A percentile compares a stretch with the other conserved stretches of the same genome.
These are phyloP conservation scores for Zanthoxylum bungeanum DNA, from an alignment of 345 rosid genomes.

Conservation along the genomic window DNA sequence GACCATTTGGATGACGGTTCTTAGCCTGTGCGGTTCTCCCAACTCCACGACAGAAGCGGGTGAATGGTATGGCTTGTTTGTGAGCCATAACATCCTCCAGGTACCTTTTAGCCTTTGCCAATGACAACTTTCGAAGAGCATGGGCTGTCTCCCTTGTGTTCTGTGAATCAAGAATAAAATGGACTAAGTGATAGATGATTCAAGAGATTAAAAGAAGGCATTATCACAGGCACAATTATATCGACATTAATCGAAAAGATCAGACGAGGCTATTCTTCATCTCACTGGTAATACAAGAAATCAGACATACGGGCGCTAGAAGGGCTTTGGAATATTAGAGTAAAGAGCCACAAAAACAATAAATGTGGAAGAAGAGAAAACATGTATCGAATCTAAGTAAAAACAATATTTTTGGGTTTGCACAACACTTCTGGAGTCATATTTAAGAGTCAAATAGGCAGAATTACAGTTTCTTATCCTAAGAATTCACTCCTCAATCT, in stretches of 20 bases:
- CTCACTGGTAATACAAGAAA: too few relatives aligned
- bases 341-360: too few relatives aligned
- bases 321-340: too few relatives aligned
- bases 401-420: too few relatives aligned
- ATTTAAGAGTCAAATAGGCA: neutral
- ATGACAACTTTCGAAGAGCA: conserved; percentile 56
- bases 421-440: too few relatives aligned
- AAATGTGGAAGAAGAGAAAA: too few relatives aligned
- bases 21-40: conserved; percentile 83
- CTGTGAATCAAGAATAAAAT: conserved; percentile 20
- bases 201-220: neutral
- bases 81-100: conserved; percentile 74
- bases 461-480: neutral
- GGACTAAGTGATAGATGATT: neutral
- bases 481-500: neutral
- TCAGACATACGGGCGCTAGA: too few relatives aligned
- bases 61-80: conserved; percentile 83
- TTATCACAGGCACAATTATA: neutral
- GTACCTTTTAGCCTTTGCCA: conserved; percentile 69
- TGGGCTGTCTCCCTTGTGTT: conserved; percentile 73
- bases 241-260: neutral
- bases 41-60: conserved; percentile 69
- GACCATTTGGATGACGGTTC: conserved; percentile 76
- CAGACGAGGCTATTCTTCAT: neutral
- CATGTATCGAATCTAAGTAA: too few relatives aligned